Conservation (phyloP, 805 yeast species). For the Spathaspora arborariae region DNA sequence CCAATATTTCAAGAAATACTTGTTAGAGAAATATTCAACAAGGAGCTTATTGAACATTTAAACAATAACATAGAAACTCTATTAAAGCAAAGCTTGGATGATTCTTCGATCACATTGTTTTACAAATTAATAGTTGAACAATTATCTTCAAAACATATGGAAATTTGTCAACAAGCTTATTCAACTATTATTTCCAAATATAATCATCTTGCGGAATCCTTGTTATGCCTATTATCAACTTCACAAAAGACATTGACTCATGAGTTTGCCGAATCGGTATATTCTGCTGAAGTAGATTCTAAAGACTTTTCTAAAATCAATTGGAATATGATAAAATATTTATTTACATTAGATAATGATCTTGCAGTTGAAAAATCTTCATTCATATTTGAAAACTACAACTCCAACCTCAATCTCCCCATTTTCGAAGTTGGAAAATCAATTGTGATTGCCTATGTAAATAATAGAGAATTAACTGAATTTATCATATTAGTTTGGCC, state of each 20-base stretch:
- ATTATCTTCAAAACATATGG: constrained; percentile 29
- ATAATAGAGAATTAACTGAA: constrained; percentile 53
- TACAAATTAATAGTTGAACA: constrained; percentile 26
- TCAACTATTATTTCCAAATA: constrained; percentile 34
- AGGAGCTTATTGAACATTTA: constrained; percentile 5
- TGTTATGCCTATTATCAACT: constrained; percentile 42
- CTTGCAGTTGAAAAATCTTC: constrained; percentile 43
- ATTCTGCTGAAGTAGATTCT: constrained; percentile 23
- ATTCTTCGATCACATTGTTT: constrained; percentile 12
- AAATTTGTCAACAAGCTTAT: constrained; percentile 47
- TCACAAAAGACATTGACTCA: constrained; percentile 53
- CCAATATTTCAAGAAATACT: constrained; percentile 2
- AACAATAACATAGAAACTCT: constrained; percentile 3
- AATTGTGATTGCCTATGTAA: constrained; percentile 45
- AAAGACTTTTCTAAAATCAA: constrained; percentile 19
- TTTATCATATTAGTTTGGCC: constrained; percentile 48
- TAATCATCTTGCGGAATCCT: constrained; percentile 36
- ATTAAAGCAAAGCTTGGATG: constrained; percentile 5
- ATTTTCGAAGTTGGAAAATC: constrained; percentile 18
- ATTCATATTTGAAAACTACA: constrained; percentile 2
- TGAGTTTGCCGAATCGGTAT: constrained; percentile 43
- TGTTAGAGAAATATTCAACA: not conserved
- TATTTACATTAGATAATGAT: constrained; percentile 54
- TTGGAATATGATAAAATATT: constrained; percentile 45
- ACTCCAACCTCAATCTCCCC: not conserved